Base-by-base conservation (phyloP, 768 basidiomycete species). In the Harrya chromipes region DNA sequence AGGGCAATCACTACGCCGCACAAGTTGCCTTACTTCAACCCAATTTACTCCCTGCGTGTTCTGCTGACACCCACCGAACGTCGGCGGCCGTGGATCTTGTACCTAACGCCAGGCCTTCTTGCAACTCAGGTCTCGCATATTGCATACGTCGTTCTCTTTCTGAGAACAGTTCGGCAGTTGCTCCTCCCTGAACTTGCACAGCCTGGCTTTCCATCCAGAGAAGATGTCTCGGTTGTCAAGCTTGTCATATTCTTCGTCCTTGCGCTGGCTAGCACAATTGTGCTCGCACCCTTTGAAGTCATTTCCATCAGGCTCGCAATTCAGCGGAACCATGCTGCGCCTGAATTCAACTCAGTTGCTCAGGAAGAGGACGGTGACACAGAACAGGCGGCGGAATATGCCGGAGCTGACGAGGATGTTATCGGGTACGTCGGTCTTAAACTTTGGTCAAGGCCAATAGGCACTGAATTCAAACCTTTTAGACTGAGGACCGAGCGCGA, bases 1-100 rank as follows among this genome's bases (percentile, higher is more conserved):
- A 93, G 90, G 36, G 78, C 91, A 2, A 86, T 93, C 54, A 90
- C 87, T 1, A 93, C 91, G 1, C 90, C 90, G 0, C 81, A 87
- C 67, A 83, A 77, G 62, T 72, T 94, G 29, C 78, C 84, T 3
- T 90, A 79, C 60, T 75, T 85, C 59, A 71, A 76, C 29, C 71
- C 76, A 2, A 60, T 77, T 47, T 73, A 78, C 52, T 79, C 85
- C 17, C 67, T 92, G 14, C 85, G 86, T 19, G 67, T 84, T 50
- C 73, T 93, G 29, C 74, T 93, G 47, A 93, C 90, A 1, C 85
- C 88, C 6, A 90, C 89, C 6, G 90, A 93, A 65, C 81, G 83
- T 45, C 77, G 79, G 24, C 78, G 78, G 10, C 90, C 89, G 3
- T 93, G 89, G 89, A 75, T 84, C 34, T 65, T 93, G 38, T 93